These are phyloP conservation scores for Angophora floribunda DNA, from an alignment of 345 rosid species.

Conservation along the genomic window DNA sequence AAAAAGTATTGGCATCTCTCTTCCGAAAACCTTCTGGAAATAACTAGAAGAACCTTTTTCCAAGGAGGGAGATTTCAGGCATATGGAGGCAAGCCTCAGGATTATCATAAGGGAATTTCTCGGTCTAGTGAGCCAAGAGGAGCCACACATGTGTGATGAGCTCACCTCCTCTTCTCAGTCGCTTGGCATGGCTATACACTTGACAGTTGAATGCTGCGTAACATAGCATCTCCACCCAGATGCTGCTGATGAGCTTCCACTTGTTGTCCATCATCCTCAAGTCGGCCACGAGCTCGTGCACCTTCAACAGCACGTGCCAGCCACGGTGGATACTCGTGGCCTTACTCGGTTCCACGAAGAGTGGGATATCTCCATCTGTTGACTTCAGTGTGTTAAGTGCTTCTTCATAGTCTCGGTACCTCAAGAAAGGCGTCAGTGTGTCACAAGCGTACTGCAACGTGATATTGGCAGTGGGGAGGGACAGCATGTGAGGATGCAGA, in stretches of 20 bases:
- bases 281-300: not conserved
- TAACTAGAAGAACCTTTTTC: not conserved
- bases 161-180: not conserved
- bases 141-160: not conserved
- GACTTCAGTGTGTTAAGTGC: not conserved
- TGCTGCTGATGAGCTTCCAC: not conserved
- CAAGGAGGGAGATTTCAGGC: not conserved
- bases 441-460: not conserved
- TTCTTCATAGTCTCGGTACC: not conserved
- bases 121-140: not conserved
- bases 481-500: not conserved
- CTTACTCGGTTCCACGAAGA: not conserved
- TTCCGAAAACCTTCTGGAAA: not conserved
- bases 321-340: not conserved
- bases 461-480: not conserved
- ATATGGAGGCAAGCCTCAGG: not conserved
- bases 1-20: not conserved
- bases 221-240: not conserved
- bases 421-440: not conserved
- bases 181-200: not conserved
- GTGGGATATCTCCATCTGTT: not conserved
- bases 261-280: not conserved
- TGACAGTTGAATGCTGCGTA: not conserved
- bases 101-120: not conserved
- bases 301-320: not conserved